Conservation (phyloP, 2,329 filamentous ascomycete species). For the Fusarium decemcellulare region DNA sequence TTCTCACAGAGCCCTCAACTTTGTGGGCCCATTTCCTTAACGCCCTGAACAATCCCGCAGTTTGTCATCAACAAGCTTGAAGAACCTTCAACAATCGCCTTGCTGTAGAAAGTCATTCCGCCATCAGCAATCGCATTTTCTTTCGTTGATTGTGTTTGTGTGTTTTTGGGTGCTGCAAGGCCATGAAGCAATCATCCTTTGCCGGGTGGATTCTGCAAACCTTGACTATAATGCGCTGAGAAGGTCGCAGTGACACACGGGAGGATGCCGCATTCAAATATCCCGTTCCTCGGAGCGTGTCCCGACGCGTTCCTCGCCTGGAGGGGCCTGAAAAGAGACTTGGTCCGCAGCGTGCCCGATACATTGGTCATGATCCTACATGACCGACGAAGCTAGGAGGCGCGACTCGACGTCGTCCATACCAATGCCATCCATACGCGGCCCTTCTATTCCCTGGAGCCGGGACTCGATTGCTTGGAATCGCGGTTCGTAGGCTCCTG, state of each 20-base stretch:
- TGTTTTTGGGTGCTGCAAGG: constrained; percentile 18
- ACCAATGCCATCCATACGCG: constrained; percentile 59
- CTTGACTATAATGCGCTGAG: constrained; percentile 10
- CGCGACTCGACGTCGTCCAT: constrained; percentile 63
- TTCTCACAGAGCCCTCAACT: constrained; percentile 44
- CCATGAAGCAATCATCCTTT: constrained; percentile 19
- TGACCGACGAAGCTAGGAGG: constrained; percentile 59
- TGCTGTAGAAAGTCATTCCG: constrained; percentile 35
- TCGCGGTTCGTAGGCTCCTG: constrained; percentile 59
- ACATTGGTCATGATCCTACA: constrained; percentile 52
- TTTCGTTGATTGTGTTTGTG: constrained; percentile 22
- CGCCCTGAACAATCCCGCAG: constrained; percentile 47
- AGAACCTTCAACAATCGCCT: constrained; percentile 36
- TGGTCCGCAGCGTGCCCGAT: constrained; percentile 15
- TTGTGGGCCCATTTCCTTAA: constrained; percentile 48
- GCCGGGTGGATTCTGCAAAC: constrained; percentile 4
- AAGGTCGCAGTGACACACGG: neutral
- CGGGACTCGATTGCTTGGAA: constrained; percentile 61
- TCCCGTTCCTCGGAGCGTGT: constrained; percentile 6
- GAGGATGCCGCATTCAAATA: constrained; percentile 22
- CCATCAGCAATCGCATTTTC: constrained; percentile 27
- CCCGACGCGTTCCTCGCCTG: constrained; percentile 16
- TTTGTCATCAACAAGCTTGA: constrained; percentile 45
- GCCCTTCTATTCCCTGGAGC: constrained; percentile 58
- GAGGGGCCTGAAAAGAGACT: constrained; percentile 6